Conservation (phyloP, 257 asterid genomes). For the Solanum chmielewskii region DNA sequence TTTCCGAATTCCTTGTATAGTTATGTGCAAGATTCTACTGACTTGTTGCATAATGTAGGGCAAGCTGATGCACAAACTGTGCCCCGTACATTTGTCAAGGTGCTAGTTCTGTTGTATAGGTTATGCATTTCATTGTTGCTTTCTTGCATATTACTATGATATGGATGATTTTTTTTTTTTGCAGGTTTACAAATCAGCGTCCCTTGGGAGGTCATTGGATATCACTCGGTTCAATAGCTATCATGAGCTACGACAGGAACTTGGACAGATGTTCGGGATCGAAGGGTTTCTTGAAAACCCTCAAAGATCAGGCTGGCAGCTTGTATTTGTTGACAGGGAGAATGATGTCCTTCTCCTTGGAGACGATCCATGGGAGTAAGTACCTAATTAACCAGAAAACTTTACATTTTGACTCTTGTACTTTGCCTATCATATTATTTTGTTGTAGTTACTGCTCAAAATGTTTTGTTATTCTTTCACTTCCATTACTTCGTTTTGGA, state of each 20-base stretch:
- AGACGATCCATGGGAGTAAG: slow-evolving; percentile 99
- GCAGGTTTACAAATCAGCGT: slow-evolving; percentile 79
- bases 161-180: neutral
- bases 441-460: neutral
- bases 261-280: slow-evolving; percentile 87
- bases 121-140: neutral
- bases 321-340: slow-evolving; percentile 99
- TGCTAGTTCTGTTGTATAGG: slow-evolving; percentile 5
- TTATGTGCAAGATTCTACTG: slow-evolving; percentile 62
- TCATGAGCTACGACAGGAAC: slow-evolving; percentile 81
- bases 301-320: slow-evolving; percentile 99
- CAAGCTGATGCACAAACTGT: slow-evolving; percentile 48
- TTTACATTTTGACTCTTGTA: neutral
- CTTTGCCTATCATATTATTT: neutral
- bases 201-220: slow-evolving; percentile 91
- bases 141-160: neutral
- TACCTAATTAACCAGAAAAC: neutral
- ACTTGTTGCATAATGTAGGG: slow-evolving; percentile 48
- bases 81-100: slow-evolving; percentile 67
- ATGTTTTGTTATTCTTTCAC: neutral
- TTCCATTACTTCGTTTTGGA: neutral
- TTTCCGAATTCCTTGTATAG: slow-evolving; percentile 57
- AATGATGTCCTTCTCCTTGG: slow-evolving; percentile 97
- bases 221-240: slow-evolving; percentile 88
- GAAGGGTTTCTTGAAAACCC: slow-evolving; percentile 97